A percentile compares a stretch with the other conserved stretches of the same genome.
Evolutionary conservation across 2,329 filamentous ascomycete species (phyloP).

Genomic region (Apiospora rasikravindrae): DNA sequence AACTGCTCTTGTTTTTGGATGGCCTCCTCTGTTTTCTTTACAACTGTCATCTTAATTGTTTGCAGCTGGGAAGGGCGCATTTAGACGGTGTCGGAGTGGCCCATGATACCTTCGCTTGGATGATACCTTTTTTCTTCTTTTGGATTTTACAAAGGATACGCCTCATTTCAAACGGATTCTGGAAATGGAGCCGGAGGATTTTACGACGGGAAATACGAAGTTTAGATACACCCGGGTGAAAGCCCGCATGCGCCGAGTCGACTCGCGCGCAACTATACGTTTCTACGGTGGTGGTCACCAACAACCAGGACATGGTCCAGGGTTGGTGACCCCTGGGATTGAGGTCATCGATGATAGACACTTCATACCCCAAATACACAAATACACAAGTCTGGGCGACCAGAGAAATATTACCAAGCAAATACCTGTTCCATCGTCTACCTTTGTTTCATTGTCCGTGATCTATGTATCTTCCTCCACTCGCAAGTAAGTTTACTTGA

Average conservation of each 20-base stretch:
- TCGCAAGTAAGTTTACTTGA: neutral
- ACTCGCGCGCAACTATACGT: constrained; percentile 36
- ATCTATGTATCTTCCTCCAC: too few relatives aligned
- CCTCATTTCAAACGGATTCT: constrained; percentile 29
- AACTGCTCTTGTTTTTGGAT: constrained; percentile 1
- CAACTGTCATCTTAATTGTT: constrained; percentile 26
- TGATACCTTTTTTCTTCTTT: constrained; percentile 37
- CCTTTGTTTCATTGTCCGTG: neutral
- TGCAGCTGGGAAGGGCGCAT: constrained; percentile 22
- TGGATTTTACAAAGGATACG: constrained; percentile 25
- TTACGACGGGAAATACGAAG: constrained; percentile 31
- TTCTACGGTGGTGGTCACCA: constrained; percentile 34
- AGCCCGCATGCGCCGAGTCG: constrained; percentile 18
- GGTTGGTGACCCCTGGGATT: constrained; percentile 29
- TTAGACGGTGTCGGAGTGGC: constrained; percentile 31
- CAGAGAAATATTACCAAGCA: neutral
- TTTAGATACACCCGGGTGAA: constrained; percentile 36
- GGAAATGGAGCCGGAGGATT: constrained; percentile 25
- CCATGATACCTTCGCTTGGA: constrained; percentile 39
- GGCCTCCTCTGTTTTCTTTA: constrained; percentile 30
- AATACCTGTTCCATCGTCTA: neutral
- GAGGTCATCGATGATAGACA: constrained; percentile 30
- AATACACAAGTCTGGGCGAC: constrained; percentile 26
- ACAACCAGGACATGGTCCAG: constrained; percentile 11
- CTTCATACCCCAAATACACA: constrained; percentile 36